Conservation (phyloP, 345 rosid genomes). For the Citrus sinensis region DNA sequence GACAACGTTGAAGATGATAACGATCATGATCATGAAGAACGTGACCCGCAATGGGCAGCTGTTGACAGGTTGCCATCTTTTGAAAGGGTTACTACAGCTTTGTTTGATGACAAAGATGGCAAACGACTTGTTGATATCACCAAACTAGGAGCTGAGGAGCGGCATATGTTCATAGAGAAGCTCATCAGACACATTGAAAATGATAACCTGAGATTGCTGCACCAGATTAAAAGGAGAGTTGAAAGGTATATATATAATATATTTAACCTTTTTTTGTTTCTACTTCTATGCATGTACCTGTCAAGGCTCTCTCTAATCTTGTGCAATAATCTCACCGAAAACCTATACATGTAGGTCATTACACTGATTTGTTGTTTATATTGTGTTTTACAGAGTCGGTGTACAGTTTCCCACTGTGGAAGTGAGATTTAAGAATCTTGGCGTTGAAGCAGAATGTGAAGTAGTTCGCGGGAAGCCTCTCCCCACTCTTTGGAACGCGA, state of each 20-base stretch:
- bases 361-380: background rate
- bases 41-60: slow-evolving; percentile 19
- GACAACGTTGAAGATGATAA: background rate
- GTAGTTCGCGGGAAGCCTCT: slow-evolving; percentile 41
- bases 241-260: slow-evolving; percentile 6
- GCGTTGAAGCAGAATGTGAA: slow-evolving; percentile 39
- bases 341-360: background rate
- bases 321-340: no score
- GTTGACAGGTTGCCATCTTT: slow-evolving; percentile 9
- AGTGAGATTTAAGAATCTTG: slow-evolving; percentile 36
- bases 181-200: background rate
- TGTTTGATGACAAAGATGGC: background rate
- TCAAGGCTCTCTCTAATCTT: no score
- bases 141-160: background rate
- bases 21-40: background rate
- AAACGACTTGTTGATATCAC: background rate
- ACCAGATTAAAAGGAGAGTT: slow-evolving; percentile 11
- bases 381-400: slow-evolving; percentile 36
- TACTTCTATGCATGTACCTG: background rate
- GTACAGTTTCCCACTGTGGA: slow-evolving; percentile 39
- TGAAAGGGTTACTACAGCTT: background rate
- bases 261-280: background rate
- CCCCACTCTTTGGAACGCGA: slow-evolving; percentile 45
- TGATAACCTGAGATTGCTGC: background rate
- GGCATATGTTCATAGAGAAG: background rate